Percentiles rank a stretch among this genome's conserved stretches.
These are phyloP conservation scores for Annulohypoxylon moriforme DNA, from an alignment of 495 filamentous ascomycete species.

Conservation along the genomic window DNA sequence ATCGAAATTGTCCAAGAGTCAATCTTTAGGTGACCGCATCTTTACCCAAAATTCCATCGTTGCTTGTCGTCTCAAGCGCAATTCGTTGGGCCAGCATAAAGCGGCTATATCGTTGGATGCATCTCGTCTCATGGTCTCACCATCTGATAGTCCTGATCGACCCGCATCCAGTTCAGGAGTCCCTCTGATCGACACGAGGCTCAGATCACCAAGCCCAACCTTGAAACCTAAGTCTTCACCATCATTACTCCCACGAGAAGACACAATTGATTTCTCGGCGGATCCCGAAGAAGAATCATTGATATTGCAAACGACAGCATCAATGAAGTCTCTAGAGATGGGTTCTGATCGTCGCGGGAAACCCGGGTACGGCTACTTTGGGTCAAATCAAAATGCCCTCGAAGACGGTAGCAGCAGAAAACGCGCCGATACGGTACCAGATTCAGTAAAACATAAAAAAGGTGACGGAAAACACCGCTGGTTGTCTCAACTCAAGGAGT, in stretches of 20 bases:
- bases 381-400: not conserved
- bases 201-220: conserved; percentile 12
- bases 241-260: not conserved
- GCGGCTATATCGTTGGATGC: conserved; percentile 35
- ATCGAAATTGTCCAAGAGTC: conserved; percentile 25
- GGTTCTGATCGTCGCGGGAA: not conserved
- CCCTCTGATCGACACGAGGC: conserved; percentile 38
- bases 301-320: conserved; percentile 16
- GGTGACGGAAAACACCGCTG: conserved; percentile 43
- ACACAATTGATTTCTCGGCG: conserved; percentile 4
- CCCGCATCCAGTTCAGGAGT: conserved; percentile 47
- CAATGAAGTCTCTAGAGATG: conserved; percentile 20
- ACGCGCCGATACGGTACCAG: not conserved
- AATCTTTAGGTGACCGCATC: conserved; percentile 37
- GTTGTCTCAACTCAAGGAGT: conserved; percentile 54
- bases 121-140: conserved; percentile 30
- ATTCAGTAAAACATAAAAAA: conserved; percentile 19
- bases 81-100: conserved; percentile 42
- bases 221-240: not conserved
- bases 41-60: conserved; percentile 33
- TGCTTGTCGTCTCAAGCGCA: conserved; percentile 39
- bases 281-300: not conserved
- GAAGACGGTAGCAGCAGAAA: not conserved
- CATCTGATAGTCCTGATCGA: conserved; percentile 20
- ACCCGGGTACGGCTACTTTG: not conserved